Evolutionary conservation across 768 basidiomycete genomes (phyloP).

Genomic region (Cyclocybe cylindracea): DNA sequence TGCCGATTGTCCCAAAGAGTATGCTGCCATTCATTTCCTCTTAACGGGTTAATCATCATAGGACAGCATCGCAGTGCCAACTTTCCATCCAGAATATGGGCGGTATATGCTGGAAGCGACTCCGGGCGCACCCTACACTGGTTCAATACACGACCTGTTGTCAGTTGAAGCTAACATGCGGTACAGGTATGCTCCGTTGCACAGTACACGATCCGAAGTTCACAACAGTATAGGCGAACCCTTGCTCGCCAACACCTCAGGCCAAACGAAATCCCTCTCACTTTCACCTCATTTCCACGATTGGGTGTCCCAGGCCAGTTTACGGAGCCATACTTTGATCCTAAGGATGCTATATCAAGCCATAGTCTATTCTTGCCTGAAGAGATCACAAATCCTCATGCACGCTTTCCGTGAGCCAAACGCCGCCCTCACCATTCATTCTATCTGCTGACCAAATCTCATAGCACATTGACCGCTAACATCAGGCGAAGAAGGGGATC

Average conservation of each 20-base stretch:
- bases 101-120: conserved; percentile 99
- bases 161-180: conserved; percentile 95
- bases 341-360: conserved; percentile 77
- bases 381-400: conserved; percentile 96
- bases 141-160: conserved; percentile 81
- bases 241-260: conserved; percentile 84
- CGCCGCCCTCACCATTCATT: conserved; percentile 10
- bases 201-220: background rate
- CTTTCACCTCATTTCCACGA: conserved; percentile 94
- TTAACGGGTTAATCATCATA: background rate
- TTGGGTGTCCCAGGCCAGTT: conserved; percentile 88
- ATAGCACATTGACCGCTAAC: conserved; percentile 95
- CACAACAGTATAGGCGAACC: conserved; percentile 56
- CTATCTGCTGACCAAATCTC: conserved; percentile 7
- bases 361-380: conserved; percentile 94
- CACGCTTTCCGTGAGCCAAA: conserved; percentile 89
- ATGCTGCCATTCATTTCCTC: conserved; percentile 24
- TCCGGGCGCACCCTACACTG: conserved; percentile 93
- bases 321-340: conserved; percentile 86
- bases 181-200: conserved; percentile 58
- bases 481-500: conserved; percentile 88
- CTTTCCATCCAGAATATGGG: conserved; percentile 98
- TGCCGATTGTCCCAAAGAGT: conserved; percentile 61
- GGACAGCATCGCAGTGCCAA: conserved; percentile 71
- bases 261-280: conserved; percentile 85